These are phyloP conservation scores for Kodamaea fungicola DNA, from an alignment of 1,139 yeast species.

Conservation along the genomic window DNA sequence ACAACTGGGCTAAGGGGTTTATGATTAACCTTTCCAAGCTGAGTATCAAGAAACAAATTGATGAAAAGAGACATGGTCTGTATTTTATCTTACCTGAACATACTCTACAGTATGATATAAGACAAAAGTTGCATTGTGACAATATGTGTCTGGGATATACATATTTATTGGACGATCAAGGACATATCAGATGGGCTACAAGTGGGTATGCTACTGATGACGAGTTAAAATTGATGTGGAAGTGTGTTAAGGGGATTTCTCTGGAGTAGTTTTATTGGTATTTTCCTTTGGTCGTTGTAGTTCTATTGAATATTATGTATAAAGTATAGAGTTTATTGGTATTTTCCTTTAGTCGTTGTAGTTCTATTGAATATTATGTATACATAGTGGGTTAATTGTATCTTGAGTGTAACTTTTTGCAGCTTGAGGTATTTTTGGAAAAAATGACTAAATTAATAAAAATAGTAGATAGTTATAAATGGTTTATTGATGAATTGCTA, in stretches of 20 bases:
- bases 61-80: constrained; percentile 49
- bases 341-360: no score
- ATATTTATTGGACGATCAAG: constrained; percentile 68
- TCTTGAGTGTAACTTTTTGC: constrained; percentile 2
- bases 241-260: constrained; percentile 48
- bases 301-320: no score
- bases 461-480: no score
- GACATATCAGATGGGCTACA: constrained; percentile 87
- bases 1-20: constrained; percentile 62
- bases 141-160: constrained; percentile 84
- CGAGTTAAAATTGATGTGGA: constrained; percentile 66
- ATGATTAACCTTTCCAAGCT: constrained; percentile 54
- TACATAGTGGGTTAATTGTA: neutral
- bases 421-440: constrained; percentile 1
- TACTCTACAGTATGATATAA: constrained; percentile 54
- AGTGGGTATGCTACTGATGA: constrained; percentile 72
- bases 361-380: no score
- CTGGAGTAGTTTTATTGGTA: no score
- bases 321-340: no score
- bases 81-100: constrained; percentile 66
- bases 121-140: constrained; percentile 61
- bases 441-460: neutral
- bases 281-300: no score
- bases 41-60: constrained; percentile 39
- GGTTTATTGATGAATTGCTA: no score